Base-by-base conservation (phyloP, 73 alveolate species). In the Paramecium pentaurelia region DNA sequence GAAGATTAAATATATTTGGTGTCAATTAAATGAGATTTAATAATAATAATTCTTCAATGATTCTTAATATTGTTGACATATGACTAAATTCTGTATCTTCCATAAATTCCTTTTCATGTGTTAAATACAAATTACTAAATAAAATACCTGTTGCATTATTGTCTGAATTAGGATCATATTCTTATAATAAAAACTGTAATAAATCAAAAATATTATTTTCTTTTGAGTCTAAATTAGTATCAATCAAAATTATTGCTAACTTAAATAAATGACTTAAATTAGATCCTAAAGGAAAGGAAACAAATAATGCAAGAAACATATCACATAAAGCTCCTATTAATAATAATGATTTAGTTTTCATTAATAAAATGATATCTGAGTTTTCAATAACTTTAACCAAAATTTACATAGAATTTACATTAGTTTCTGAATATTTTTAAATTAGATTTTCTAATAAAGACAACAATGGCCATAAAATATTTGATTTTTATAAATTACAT, bases 381-480 rank as follows among this genome's bases (percentile, higher is more conserved):
- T 45, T 25, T 14, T 47, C 73, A 18, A 80, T 32, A 8, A 47
- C 75, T 25, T 25, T 10, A 45, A 80, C 30, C 18, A 80, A 22
- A 45, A 28, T 25, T 49, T 80, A 40, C 47, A 42, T 64, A 4
- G 84, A 32, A 34, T 64, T 28, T 25, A 4, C 22, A 64, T 64
- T 80, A 18, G 12, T 45, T 42, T 80, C 47, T 44, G 58, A 73
- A 40, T 22, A 73, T 47, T 45, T 80, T 27, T 6, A 12, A 47
- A 80, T 80, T 20, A 80, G 32, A 38, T 2, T 80, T 36, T 80
- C 71, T 44, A 80, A 47, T 22, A 80, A 27, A 0, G 49, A 47
- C 11, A 49, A 45, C 3, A 80, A 25, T 1, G 91, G 91, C 91
- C 91, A 80, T 80, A 80, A 42, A 27, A 80, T 80, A 25, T 14